Evolutionary conservation across 2,329 filamentous ascomycete species (phyloP).

Genomic region (Cercospora zeae-maydis): DNA sequence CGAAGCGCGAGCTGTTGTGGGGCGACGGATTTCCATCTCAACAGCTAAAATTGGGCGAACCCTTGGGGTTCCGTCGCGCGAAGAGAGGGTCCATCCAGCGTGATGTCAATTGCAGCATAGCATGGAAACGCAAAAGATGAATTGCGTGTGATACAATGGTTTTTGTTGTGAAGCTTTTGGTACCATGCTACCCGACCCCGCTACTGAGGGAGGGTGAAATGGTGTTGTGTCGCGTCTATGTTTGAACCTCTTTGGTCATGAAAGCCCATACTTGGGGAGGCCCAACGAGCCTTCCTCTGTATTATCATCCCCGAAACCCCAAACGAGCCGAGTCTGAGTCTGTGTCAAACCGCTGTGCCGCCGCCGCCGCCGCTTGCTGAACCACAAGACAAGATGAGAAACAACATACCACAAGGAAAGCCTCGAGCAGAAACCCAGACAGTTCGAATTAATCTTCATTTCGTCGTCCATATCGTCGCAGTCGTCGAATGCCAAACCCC

Average conservation of each 20-base stretch:
- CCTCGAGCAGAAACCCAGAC: conserved; percentile 14
- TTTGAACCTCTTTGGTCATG: conserved; percentile 5
- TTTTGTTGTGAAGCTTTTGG: conserved; percentile 14
- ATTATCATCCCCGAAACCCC: conserved; percentile 11
- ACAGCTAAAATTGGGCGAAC: conserved; percentile 11
- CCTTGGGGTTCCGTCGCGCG: conserved; percentile 7
- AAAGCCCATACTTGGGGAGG: conserved; percentile 11
- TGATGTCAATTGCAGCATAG: background rate
- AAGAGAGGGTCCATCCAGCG: background rate
- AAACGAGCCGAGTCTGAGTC: conserved; percentile 15
- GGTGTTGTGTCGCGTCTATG: conserved; percentile 14
- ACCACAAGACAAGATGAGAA: conserved; percentile 16
- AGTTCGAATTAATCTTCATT: conserved; percentile 25
- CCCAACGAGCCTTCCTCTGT: conserved; percentile 10
- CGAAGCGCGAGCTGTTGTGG: conserved; percentile 9
- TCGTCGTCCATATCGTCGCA: conserved; percentile 25
- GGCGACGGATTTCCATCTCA: background rate
- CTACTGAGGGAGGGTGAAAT: conserved; percentile 12
- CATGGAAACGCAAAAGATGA: background rate
- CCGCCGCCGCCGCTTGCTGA: background rate
- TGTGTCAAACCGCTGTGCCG: conserved; percentile 11
- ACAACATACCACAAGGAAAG: conserved; percentile 26
- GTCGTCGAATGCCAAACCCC: conserved; percentile 21
- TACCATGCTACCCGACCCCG: conserved; percentile 23
- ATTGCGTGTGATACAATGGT: background rate